Evolutionary conservation across 768 basidiomycete species (phyloP).

Genomic region (Neoboletus brunneissimus): DNA sequence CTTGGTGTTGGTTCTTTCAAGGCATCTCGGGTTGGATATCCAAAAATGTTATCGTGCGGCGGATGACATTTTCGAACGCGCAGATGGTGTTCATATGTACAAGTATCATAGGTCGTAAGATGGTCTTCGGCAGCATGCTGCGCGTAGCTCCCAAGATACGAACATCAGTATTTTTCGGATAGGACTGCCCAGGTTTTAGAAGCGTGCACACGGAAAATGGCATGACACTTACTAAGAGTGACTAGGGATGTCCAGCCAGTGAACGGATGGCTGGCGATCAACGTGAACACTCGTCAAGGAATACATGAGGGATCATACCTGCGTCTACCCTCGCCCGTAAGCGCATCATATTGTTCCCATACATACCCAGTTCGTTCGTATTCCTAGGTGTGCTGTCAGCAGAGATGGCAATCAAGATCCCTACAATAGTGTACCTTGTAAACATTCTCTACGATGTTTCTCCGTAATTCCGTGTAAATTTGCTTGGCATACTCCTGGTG

Average conservation of each 20-base stretch:
- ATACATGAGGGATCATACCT: conserved; percentile 52
- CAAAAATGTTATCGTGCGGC: not conserved
- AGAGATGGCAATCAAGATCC: not conserved
- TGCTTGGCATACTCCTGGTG: conserved; percentile 68
- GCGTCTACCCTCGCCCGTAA: conserved; percentile 78
- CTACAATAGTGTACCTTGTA: conserved; percentile 47
- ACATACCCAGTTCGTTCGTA: conserved; percentile 91
- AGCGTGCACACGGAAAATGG: not conserved
- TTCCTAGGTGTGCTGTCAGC: conserved; percentile 50
- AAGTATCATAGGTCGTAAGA: not conserved
- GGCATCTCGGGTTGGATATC: not conserved
- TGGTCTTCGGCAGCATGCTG: not conserved
- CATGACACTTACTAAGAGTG: conserved; percentile 67
- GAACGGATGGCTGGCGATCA: conserved; percentile 75
- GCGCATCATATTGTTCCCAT: conserved; percentile 95
- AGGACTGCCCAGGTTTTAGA: conserved; percentile 44
- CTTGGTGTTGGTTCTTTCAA: not conserved
- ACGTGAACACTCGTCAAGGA: conserved; percentile 4
- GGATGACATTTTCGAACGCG: not conserved
- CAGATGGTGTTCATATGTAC: not conserved
- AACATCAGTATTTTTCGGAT: conserved; percentile 60
- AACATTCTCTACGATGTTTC: conserved; percentile 84
- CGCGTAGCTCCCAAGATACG: not conserved
- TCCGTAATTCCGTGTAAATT: conserved; percentile 78
- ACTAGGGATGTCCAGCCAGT: conserved; percentile 95